A percentile compares a stretch with the other conserved stretches of the same genome.
Conservation (phyloP, 768 basidiomycete species). For the Goffeauzyma gilvescens region DNA sequence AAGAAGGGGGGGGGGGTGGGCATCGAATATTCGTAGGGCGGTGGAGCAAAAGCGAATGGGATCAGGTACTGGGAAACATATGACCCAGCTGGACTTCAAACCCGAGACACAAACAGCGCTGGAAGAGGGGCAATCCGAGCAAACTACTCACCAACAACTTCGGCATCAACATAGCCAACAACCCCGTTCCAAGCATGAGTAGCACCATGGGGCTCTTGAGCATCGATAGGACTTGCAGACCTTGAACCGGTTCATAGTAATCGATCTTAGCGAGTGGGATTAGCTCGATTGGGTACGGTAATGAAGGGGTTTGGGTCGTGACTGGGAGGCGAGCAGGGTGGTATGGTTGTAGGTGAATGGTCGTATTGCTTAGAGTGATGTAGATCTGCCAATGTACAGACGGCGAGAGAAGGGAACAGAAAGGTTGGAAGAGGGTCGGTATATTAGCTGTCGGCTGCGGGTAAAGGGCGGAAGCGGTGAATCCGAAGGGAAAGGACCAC, state of each 20-base stretch:
- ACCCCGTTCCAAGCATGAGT: slow-evolving; percentile 25
- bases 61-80: too few species aligned
- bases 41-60: too few species aligned
- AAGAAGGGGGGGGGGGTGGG: too few species aligned
- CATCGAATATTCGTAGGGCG: too few species aligned
- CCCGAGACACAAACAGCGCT: background rate
- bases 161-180: slow-evolving; percentile 25
- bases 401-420: background rate
- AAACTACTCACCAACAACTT: slow-evolving; percentile 23
- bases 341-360: slow-evolving; percentile 19
- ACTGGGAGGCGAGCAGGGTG: slow-evolving; percentile 11
- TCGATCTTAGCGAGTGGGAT: slow-evolving; percentile 12
- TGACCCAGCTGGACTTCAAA: background rate
- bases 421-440: background rate
- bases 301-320: slow-evolving; percentile 11
- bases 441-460: background rate
- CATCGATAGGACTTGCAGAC: slow-evolving; percentile 22
- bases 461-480: background rate
- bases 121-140: background rate
- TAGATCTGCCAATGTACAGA: slow-evolving; percentile 9
- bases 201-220: slow-evolving; percentile 30
- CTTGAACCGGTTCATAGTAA: slow-evolving; percentile 12
- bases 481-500: background rate
- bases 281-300: slow-evolving; percentile 20
- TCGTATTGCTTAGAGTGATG: slow-evolving; percentile 6